Evolutionary conservation across 1,139 yeast genomes (phyloP), one percentile per base, ranked within the genome.

Genomic region (Blastobotrys elegans): DNA sequence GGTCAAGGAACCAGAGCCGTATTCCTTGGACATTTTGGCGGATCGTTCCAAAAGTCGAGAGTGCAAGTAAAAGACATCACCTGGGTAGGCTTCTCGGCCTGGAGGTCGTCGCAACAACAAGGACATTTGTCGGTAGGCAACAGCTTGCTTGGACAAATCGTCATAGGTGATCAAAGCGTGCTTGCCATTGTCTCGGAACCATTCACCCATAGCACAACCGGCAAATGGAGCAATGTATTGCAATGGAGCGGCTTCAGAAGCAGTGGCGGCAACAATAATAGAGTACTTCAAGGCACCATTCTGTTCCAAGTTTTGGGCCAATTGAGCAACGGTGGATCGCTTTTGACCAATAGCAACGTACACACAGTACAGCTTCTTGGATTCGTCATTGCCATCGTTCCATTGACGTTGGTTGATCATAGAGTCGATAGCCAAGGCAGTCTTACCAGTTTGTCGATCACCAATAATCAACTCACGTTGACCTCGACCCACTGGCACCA

Each of bases 201-300:
- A 92, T 80, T 92, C 99, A 79, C 97, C 97, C 72, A 94, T 90
- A 70, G 99, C 96, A 74, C 95, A 84, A 65, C 92, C 99, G 65
- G 98, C 89, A 96, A 94, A 92, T 72, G 99, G 99, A 79, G 99
- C 98, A 73, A 92, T 79, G 80, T 89, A 92, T 82, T 92, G 99
- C 75, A 94, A 82, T 74, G 98, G 99, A 74, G 99, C 98, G 65
- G 98, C 98, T 80, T 92, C 98, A 58, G 98, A 94, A 64, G 99
- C 99, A 68, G 99, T 94, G 67, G 98, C 99, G 59, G 98, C 97
- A 72, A 92, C 97, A 74, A 92, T 81, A 76, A 92, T 86, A 66
- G 97, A 76, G 84, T 92, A 92, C 79, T 92, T 89, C 76, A 94
- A 78, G 65, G 99, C 97, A 72, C 90, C 98, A 72, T 88, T 78